Conservation (phyloP, 192 early-diverging fungal species). For the Spizellomyces sp. region DNA sequence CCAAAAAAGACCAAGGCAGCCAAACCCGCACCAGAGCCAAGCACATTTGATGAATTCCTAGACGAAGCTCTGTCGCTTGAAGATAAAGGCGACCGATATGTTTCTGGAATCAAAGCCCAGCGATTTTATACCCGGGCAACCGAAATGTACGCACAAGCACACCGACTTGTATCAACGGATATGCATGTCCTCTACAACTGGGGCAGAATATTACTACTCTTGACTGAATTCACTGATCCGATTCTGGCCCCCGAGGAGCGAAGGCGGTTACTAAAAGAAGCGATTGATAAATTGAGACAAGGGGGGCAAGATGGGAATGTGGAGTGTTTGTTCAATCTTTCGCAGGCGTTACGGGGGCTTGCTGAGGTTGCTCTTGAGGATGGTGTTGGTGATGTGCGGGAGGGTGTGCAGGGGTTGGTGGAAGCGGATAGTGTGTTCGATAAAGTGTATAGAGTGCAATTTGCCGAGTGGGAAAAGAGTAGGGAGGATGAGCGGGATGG, state of each 20-base stretch:
- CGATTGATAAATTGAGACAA: conserved; percentile 53
- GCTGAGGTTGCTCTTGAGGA: conserved; percentile 56
- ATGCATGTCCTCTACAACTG: conserved; percentile 64
- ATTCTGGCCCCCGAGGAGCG: neutral
- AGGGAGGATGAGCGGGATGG: neutral
- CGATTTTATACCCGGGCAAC: conserved; percentile 67
- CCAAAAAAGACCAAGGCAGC: too few relatives aligned
- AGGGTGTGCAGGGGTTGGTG: conserved; percentile 36
- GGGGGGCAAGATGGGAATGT: conserved; percentile 41
- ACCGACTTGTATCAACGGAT: conserved; percentile 42
- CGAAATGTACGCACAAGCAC: conserved; percentile 66
- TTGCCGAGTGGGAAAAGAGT: conserved; percentile 6
- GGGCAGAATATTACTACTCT: conserved; percentile 56
- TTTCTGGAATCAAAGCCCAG: conserved; percentile 63
- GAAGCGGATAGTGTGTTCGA: conserved; percentile 42
- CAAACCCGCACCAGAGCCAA: too few relatives aligned
- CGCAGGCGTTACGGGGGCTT: conserved; percentile 61
- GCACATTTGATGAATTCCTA: neutral
- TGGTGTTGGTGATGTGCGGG: conserved; percentile 46
- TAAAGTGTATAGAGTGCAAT: conserved; percentile 22
- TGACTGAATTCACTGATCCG: conserved; percentile 51
- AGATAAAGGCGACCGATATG: conserved; percentile 69
- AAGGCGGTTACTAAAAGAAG: conserved; percentile 47
- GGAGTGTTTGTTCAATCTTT: conserved; percentile 70
- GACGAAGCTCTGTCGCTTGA: conserved; percentile 38